Evolutionary conservation across 2,329 filamentous ascomycete genomes (phyloP).

Genomic region (Fusarium tuaranense): DNA sequence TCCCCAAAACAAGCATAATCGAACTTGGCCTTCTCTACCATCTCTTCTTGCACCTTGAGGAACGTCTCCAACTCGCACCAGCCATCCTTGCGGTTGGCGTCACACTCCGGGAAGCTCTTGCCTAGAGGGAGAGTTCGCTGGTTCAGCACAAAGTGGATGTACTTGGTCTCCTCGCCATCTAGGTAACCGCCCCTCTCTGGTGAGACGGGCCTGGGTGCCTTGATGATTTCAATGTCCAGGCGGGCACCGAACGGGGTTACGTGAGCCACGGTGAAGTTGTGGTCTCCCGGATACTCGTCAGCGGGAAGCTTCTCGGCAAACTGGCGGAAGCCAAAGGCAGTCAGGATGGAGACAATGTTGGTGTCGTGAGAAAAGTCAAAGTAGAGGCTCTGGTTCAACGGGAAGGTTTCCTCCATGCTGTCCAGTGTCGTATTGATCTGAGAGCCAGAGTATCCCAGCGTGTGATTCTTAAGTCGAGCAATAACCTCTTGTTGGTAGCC

Average conservation of each 20-base stretch:
- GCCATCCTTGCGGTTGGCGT: conserved; percentile 71
- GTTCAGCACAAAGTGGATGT: conserved; percentile 81
- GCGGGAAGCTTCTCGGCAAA: conserved; percentile 71
- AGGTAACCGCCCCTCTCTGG: conserved; percentile 66
- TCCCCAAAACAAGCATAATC: conserved; percentile 76
- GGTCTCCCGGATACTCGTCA: conserved; percentile 64
- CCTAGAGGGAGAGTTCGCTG: conserved; percentile 79
- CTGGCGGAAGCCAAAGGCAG: conserved; percentile 78
- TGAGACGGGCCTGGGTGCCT: conserved; percentile 71
- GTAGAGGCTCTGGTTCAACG: conserved; percentile 78
- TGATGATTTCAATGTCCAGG: conserved; percentile 80
- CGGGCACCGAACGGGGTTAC: conserved; percentile 79
- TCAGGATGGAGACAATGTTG: conserved; percentile 76
- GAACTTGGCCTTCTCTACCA: conserved; percentile 69
- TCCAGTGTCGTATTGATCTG: conserved; percentile 79
- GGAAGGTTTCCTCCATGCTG: conserved; percentile 76
- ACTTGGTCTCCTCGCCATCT: conserved; percentile 68
- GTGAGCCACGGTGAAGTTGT: conserved; percentile 74
- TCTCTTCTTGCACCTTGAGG: conserved; percentile 69
- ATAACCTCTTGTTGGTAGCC: conserved; percentile 80
- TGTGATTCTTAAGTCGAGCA: conserved; percentile 76
- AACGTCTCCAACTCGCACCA: conserved; percentile 83
- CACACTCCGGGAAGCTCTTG: conserved; percentile 74
- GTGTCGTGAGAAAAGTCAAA: conserved; percentile 85
- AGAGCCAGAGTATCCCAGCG: conserved; percentile 66